Conservation (phyloP, 2,329 filamentous ascomycete genomes). For the Fusarium setosum region DNA sequence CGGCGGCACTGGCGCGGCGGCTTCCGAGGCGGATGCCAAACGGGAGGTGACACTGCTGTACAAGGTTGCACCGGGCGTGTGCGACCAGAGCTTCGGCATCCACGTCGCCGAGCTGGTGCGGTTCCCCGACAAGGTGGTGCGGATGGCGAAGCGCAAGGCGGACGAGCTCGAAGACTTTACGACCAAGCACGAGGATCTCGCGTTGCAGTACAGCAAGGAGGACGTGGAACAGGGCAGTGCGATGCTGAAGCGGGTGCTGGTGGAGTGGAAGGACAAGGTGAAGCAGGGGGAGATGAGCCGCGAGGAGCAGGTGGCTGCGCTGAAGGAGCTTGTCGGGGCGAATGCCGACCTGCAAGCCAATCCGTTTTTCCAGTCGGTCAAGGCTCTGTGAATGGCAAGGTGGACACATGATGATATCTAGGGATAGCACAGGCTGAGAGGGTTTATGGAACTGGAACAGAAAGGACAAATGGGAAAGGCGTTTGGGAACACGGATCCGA, state of each 20-base stretch:
- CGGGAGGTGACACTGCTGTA: slow-evolving; percentile 95
- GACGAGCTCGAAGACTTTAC: slow-evolving; percentile 98
- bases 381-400: slow-evolving; percentile 56
- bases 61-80: slow-evolving; percentile 95
- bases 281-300: slow-evolving; percentile 70
- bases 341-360: slow-evolving; percentile 74
- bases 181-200: slow-evolving; percentile 74
- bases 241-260: slow-evolving; percentile 84
- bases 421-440: slow-evolving; percentile 5
- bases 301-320: slow-evolving; percentile 80
- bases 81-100: slow-evolving; percentile 97
- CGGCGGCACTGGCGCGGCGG: slow-evolving; percentile 58
- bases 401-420: neutral
- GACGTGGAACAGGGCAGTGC: slow-evolving; percentile 91
- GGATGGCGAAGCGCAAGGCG: slow-evolving; percentile 99
- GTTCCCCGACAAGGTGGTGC: slow-evolving; percentile 96
- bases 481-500: slow-evolving; percentile 20
- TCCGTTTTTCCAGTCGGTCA: slow-evolving; percentile 77
- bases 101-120: slow-evolving; percentile 97
- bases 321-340: slow-evolving; percentile 82
- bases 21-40: slow-evolving; percentile 57
- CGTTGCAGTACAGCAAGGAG: slow-evolving; percentile 76
- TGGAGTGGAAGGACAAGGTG: slow-evolving; percentile 86
- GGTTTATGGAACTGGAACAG: neutral
- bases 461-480: slow-evolving; percentile 9